Evolutionary conservation across 2,329 filamentous ascomycete species (phyloP), one percentile per base, ranked within the genome.

Genomic region (Bipolaris victoriae): DNA sequence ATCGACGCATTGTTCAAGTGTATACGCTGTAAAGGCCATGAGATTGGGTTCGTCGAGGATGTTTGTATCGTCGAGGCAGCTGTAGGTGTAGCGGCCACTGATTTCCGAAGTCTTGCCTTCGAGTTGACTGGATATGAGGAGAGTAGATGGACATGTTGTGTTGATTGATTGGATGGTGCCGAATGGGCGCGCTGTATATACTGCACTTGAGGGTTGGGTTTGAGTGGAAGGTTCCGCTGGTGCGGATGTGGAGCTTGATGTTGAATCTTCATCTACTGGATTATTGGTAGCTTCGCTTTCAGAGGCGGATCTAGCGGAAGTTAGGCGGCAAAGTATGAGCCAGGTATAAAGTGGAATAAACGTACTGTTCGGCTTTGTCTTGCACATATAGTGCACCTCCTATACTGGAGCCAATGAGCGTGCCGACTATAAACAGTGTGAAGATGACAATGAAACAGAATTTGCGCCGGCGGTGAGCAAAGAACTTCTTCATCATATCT

Each of bases 11-110:
- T 55, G 55, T 35, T 58, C 45, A 16, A 55, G 29, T 1, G 41
- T 58, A 18, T 58, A 58, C 39, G 51, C 51, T 1, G 46, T 58
- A 13, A 58, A 55, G 10, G 31, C 22, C 39, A 55, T 47, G 35
- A 58, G 45, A 13, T 36, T 24, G 6, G 20, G 22, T 15, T 36
- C n/a, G 13, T 49, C 35, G 2, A 54, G 40, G 22, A 58, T 51
- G 26, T 55, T 58, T 33, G 45, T 50, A 13, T 26, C 55, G n/a
- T 50, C 51, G 10, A 46, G 55, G 15, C 55, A 58, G 33, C 18
- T 55, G 37, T 58, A 58, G 3, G 5, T 26, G 41, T 58, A 58
- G 15, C 7, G 20, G 13, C 55, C 55, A 15, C 36, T 55, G 3
- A 55, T 43, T 7, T 43, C 35, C 7, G 31, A 40, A 5, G 9